A percentile compares a stretch with the other conserved stretches of the same genome.
Evolutionary conservation across 768 basidiomycete genomes (phyloP).

Genomic region (Leccinum arenicola): DNA sequence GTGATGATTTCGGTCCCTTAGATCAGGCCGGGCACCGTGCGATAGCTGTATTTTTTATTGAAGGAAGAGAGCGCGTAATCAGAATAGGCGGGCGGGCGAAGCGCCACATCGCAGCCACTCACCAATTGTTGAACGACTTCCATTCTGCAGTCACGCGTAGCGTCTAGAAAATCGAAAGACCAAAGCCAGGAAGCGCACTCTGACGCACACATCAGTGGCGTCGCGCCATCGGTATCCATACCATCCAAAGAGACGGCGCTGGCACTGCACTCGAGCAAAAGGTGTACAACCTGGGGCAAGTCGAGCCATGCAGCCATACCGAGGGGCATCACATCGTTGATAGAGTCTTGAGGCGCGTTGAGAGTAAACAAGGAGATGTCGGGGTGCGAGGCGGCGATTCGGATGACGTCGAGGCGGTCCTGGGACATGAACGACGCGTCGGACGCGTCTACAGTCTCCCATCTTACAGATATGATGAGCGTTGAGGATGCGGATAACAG

Average conservation of each 20-base stretch:
- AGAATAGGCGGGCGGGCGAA: slow-evolving; percentile 7
- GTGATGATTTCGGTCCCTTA: slow-evolving; percentile 67
- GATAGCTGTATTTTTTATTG: slow-evolving; percentile 37
- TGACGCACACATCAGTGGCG: slow-evolving; percentile 79
- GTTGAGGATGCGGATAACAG: neutral
- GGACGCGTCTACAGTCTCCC: slow-evolving; percentile 66
- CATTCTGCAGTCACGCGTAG: slow-evolving; percentile 67
- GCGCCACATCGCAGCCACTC: slow-evolving; percentile 40
- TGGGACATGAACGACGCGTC: slow-evolving; percentile 65
- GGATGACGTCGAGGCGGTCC: slow-evolving; percentile 56
- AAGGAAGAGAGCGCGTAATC: neutral
- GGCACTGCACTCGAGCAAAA: slow-evolving; percentile 61
- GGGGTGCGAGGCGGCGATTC: slow-evolving; percentile 50
- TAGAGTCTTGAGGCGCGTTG: slow-evolving; percentile 68
- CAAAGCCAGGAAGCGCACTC: slow-evolving; percentile 1
- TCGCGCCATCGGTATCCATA: slow-evolving; percentile 72
- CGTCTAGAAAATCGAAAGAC: slow-evolving; percentile 46
- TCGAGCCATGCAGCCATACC: slow-evolving; percentile 81
- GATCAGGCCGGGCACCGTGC: slow-evolving; percentile 71
- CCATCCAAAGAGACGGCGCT: slow-evolving; percentile 70
- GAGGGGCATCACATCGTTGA: slow-evolving; percentile 74
- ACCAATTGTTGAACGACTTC: slow-evolving; percentile 69
- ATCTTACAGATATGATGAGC: slow-evolving; percentile 38
- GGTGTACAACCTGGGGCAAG: slow-evolving; percentile 52
- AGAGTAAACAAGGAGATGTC: slow-evolving; percentile 65